phyloP scores from a whole-genome alignment of 140 eudicot species.

The Stevia rebaudiana region DNA sequence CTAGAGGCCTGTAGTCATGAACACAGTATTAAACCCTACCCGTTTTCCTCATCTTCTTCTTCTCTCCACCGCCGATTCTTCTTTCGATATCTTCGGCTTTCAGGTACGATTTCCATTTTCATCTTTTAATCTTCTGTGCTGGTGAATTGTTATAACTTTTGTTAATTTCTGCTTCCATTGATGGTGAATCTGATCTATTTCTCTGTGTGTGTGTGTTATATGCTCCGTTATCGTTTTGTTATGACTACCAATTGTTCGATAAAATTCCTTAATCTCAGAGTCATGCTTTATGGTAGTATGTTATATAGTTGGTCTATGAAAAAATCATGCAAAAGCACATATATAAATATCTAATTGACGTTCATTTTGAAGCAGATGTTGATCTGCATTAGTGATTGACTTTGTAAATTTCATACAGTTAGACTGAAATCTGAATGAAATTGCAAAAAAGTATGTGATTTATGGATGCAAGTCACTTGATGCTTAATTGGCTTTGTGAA shows the following conservation, averaged over 20 bases:
- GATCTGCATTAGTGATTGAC: not conserved
- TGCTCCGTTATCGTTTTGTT: not conserved
- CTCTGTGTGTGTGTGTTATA: no score
- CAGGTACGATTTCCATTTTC: not conserved
- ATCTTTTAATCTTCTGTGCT: not conserved
- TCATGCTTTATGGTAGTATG: not conserved
- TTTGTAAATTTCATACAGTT: not conserved
- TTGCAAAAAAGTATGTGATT: not conserved
- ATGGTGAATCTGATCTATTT: not conserved
- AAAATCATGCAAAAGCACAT: not conserved
- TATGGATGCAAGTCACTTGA: not conserved
- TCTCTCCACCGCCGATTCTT: constrained; percentile 4
- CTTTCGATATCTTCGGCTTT: not conserved
- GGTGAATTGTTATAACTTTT: not conserved
- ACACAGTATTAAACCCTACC: constrained; percentile 1
- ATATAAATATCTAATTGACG: not conserved
- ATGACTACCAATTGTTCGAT: not conserved
- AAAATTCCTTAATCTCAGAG: not conserved
- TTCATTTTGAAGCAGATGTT: not conserved
- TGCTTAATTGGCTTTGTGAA: not conserved
- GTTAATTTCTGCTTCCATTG: not conserved
- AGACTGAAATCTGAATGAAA: not conserved
- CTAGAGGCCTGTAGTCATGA: not conserved
- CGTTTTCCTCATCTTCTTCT: not conserved
- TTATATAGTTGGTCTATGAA: not conserved